phyloP scores from a whole-genome alignment of 306 rosid species.

The Prunus dulcis region DNA sequence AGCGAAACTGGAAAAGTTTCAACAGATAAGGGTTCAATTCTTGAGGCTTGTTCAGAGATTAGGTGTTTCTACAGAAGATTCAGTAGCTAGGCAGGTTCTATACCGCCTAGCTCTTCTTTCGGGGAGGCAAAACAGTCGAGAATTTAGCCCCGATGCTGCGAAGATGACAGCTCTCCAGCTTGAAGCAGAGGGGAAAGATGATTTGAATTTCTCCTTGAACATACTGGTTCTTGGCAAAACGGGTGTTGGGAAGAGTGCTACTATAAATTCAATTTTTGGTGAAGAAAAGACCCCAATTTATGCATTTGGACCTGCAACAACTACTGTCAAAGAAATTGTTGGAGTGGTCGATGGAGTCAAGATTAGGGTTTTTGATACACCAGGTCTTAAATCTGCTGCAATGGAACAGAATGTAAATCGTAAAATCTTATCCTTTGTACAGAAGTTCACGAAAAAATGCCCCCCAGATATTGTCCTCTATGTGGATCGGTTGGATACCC shows the following conservation, averaged over 20 bases:
- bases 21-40: conserved; percentile 69
- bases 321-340: conserved; percentile 66
- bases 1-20: conserved; percentile 63
- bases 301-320: conserved; percentile 88
- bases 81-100: conserved; percentile 79
- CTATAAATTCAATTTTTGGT: conserved; percentile 87
- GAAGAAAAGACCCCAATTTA: conserved; percentile 65
- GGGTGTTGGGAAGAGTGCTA: conserved; percentile 98
- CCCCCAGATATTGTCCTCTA: conserved; percentile 92
- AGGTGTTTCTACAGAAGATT: conserved; percentile 75
- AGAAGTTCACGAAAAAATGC: conserved; percentile 64
- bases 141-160: conserved; percentile 71
- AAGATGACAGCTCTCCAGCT: conserved; percentile 66
- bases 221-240: conserved; percentile 88
- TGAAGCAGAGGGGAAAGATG: conserved; percentile 69
- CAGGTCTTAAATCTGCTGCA: conserved; percentile 86
- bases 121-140: conserved; percentile 61
- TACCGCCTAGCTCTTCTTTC: conserved; percentile 70
- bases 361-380: conserved; percentile 82
- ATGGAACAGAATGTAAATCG: conserved; percentile 63
- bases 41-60: conserved; percentile 79
- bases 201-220: conserved; percentile 67
- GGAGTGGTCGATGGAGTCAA: conserved; percentile 85
- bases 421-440: conserved; percentile 62
- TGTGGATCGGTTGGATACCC: conserved; percentile 90